phyloP scores from a whole-genome alignment of 192 early-diverging fungal genomes.

The Linnemannia elongata region DNA sequence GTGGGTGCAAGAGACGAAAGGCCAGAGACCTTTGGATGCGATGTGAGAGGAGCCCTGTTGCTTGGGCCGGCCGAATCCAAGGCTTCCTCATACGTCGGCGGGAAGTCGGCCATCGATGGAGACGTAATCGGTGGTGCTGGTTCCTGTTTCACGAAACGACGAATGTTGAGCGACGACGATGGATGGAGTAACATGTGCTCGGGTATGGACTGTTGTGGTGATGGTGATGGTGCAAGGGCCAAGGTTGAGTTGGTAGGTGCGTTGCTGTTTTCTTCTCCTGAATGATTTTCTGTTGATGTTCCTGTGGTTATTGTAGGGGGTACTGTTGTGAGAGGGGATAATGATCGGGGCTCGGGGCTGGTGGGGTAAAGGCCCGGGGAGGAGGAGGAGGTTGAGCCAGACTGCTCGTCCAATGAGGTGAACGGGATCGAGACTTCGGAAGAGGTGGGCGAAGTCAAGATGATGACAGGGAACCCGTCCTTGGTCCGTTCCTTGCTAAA shows the following conservation, averaged over 20 bases:
- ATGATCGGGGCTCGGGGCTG: background rate
- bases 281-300: background rate
- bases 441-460: slow-evolving; percentile 42
- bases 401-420: background rate
- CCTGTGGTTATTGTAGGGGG: background rate
- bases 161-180: slow-evolving; percentile 1
- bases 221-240: background rate
- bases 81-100: slow-evolving; percentile 46
- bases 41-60: background rate
- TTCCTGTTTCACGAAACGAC: slow-evolving; percentile 5
- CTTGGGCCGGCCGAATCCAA: slow-evolving; percentile 10
- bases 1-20: background rate
- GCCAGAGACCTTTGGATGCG: background rate
- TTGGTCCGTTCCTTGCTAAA: slow-evolving; percentile 16
- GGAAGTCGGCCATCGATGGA: slow-evolving; percentile 22
- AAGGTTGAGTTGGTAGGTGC: background rate
- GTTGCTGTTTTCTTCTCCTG: background rate
- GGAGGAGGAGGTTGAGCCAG: background rate
- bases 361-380: background rate
- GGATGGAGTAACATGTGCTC: slow-evolving; percentile 46
- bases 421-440: slow-evolving; percentile 36
- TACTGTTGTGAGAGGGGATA: background rate
- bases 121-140: background rate
- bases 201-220: slow-evolving; percentile 11
- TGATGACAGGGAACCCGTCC: slow-evolving; percentile 47